Evolutionary conservation across 352 stramenopile genomes (phyloP), one percentile per base, ranked within the genome.

Genomic region (Salisapilia sapeloensis): DNA sequence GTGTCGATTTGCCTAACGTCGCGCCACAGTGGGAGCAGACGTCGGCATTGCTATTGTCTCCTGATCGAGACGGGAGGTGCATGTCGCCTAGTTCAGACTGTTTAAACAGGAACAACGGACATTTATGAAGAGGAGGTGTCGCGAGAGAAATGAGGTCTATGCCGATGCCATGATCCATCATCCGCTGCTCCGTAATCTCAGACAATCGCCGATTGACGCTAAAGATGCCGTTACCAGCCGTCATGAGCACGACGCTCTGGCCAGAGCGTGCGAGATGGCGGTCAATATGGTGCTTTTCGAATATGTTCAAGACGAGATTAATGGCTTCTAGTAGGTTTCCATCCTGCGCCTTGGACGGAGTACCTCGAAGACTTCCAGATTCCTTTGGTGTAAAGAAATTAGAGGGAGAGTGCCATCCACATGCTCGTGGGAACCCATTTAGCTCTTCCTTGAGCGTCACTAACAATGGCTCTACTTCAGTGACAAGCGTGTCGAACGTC

Each of bases 91-190:
- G 40, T 44, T 81, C 59, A 2, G 69, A 75, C n/a, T 65, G 75
- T 59, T 86, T 79, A 42, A 96, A 97, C 13, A 98, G 60, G 56
- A 99, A 99, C 21, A 99, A 87, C 9, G 95, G 95, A 6, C 90
- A 94, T 29, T 96, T 94, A 56, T 99, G 93, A 6, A 99, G 53
- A 19, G 95, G 94, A 8, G 92, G 93, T 17, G 95, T 78, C 3
- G 87, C 77, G 9, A 60, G 94, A 20, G 85, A 96, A 20, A 99
- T 78, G 50, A 98, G 86, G 54, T 99, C 95, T 42, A 96, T 98
- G 22, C 95, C 95, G 42, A 99, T 97, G 27, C 93, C 95, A 53
- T 98, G 94, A 48, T 99, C 94, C 93, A 99, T 98, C 93, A 99
- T 99, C 19, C 95, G 69, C 60, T 98, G 93, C 43, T 98, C 96